Conservation (phyloP, 2,329 filamentous ascomycete species). For the Erysiphe neolycopersici region DNA sequence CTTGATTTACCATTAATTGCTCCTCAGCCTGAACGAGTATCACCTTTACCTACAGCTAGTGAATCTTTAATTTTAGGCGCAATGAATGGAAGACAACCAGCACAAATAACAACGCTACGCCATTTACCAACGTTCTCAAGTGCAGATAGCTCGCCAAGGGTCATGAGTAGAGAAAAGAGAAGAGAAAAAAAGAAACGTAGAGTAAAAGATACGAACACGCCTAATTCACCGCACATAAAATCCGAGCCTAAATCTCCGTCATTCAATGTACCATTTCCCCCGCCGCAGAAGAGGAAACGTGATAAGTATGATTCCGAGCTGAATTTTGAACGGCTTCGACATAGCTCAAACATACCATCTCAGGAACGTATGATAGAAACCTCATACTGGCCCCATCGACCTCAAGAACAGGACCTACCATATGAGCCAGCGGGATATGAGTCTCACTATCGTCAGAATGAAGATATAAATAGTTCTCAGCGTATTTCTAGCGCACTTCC, state of each 20-base stretch:
- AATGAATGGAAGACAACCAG: slow-evolving; percentile 15
- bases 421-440: not conserved
- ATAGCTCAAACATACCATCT: slow-evolving; percentile 13
- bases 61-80: slow-evolving; percentile 11
- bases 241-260: slow-evolving; percentile 37
- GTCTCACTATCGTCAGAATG: slow-evolving; percentile 8
- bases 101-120: slow-evolving; percentile 30
- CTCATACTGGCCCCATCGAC: slow-evolving; percentile 1
- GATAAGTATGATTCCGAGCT: slow-evolving; percentile 17
- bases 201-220: slow-evolving; percentile 18
- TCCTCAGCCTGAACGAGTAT: slow-evolving; percentile 46
- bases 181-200: slow-evolving; percentile 21
- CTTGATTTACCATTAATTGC: slow-evolving; percentile 49
- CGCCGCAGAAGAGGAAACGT: slow-evolving; percentile 29
- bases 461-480: slow-evolving; percentile 9
- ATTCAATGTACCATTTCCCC: slow-evolving; percentile 25
- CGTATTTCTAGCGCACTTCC: slow-evolving; percentile 6
- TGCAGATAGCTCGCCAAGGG: slow-evolving; percentile 32
- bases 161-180: slow-evolving; percentile 21
- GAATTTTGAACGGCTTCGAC: slow-evolving; percentile 20
- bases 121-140: slow-evolving; percentile 23
- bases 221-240: slow-evolving; percentile 30
- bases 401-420: slow-evolving; percentile 5
- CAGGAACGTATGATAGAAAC: slow-evolving; percentile 5
- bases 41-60: slow-evolving; percentile 25